phyloP scores from a whole-genome alignment of 1,284 basidiomycete genomes.

The Cutaneotrichosporon cavernicola region DNA sequence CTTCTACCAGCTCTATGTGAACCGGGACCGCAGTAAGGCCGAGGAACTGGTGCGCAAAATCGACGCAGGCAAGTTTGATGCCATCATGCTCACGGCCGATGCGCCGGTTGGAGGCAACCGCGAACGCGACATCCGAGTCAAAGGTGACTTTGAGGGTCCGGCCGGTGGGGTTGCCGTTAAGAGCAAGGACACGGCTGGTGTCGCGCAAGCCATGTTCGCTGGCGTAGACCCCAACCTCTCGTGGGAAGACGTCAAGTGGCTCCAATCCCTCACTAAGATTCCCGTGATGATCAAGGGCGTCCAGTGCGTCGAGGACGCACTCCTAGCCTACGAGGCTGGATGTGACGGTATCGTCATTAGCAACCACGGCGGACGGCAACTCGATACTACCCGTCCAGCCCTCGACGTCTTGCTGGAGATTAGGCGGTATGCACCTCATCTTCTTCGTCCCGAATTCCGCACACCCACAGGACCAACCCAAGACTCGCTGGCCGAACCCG shows the following conservation, averaged over 20 bases:
- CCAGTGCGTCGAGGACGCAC: conserved; percentile 56
- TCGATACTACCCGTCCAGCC: conserved; percentile 62
- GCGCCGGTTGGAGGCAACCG: conserved; percentile 81
- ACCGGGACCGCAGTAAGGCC: conserved; percentile 56
- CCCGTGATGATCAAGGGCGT: conserved; percentile 82
- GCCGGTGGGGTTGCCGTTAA: conserved; percentile 42
- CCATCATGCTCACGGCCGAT: conserved; percentile 88
- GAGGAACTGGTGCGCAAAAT: conserved; percentile 64
- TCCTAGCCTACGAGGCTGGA: conserved; percentile 54
- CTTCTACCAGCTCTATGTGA: conserved; percentile 58
- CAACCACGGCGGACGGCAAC: conserved; percentile 57
- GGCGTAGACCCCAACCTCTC: conserved; percentile 47
- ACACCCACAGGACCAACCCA: conserved; percentile 35
- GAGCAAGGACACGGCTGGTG: conserved; percentile 40
- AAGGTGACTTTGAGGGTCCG: conserved; percentile 50
- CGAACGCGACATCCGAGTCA: conserved; percentile 65
- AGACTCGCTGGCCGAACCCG: conserved; percentile 61
- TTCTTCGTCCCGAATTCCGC: conserved; percentile 44
- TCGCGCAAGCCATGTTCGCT: conserved; percentile 47
- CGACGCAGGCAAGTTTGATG: conserved; percentile 62
- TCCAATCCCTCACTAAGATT: conserved; percentile 68
- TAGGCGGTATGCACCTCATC: conserved; percentile 53
- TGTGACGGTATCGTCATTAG: conserved; percentile 56
- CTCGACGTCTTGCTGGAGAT: conserved; percentile 74
- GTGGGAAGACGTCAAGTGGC: conserved; percentile 49